phyloP scores from a whole-genome alignment of 495 filamentous ascomycete species.

The Pyrenula massariospora region DNA sequence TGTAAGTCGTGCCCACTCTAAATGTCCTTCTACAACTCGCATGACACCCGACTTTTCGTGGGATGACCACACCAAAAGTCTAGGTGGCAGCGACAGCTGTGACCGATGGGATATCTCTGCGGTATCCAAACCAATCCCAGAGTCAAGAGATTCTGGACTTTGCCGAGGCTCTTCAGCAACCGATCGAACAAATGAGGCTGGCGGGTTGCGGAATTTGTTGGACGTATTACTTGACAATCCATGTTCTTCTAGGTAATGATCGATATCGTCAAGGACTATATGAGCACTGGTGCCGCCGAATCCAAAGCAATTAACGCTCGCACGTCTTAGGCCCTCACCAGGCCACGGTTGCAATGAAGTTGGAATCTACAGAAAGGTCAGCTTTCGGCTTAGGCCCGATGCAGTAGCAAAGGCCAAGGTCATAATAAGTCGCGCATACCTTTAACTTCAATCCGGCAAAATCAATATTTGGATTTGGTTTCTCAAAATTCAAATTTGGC shows the following conservation, averaged over 20 bases:
- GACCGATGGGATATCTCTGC: neutral
- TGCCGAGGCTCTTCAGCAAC: neutral
- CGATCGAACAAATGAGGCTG: neutral
- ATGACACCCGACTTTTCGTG: neutral
- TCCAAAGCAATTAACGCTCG: slow-evolving; percentile 16
- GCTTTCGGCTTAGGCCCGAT: slow-evolving; percentile 8
- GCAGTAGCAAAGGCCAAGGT: slow-evolving; percentile 4
- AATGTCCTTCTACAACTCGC: neutral
- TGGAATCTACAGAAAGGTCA: slow-evolving; percentile 1
- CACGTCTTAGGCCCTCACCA: slow-evolving; percentile 11
- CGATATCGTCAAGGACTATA: slow-evolving; percentile 19
- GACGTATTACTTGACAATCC: slow-evolving; percentile 8
- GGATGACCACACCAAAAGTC: neutral
- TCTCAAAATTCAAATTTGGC: slow-evolving; percentile 17
- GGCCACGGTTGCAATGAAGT: slow-evolving; percentile 13
- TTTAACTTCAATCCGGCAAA: slow-evolving; percentile 10
- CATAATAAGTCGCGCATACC: slow-evolving; percentile 6
- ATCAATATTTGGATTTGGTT: slow-evolving; percentile 12
- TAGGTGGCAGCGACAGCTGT: neutral
- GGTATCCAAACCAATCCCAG: neutral
- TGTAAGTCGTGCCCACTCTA: neutral
- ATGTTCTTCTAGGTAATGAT: slow-evolving; percentile 8
- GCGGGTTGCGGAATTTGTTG: slow-evolving; percentile 1
- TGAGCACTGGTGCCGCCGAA: slow-evolving; percentile 17
- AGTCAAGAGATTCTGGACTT: neutral